Conservation (phyloP, 257 asterid species). For the Capsicum rhomboideum region DNA sequence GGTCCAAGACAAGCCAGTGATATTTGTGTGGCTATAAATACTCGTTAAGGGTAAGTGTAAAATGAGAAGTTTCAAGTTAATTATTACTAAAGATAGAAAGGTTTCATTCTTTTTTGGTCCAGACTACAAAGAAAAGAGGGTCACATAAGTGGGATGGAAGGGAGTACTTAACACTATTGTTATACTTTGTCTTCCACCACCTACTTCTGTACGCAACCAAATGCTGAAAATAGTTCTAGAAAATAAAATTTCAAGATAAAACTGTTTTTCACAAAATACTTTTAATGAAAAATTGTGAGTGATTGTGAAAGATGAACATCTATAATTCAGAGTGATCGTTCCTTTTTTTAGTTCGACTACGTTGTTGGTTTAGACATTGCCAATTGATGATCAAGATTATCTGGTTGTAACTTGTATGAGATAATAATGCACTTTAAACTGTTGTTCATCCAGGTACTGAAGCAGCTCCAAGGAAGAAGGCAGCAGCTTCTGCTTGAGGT, state of each 20-base stretch:
- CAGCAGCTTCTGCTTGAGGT: slow-evolving; percentile 42
- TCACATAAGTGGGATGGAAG: background rate
- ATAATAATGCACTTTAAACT: background rate
- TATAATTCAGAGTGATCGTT: background rate
- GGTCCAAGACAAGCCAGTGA: too few relatives aligned
- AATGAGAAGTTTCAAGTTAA: background rate
- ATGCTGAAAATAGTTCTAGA: background rate
- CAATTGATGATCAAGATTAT: background rate
- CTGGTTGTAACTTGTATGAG: background rate
- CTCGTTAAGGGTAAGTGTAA: too few relatives aligned
- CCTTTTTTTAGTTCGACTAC: background rate
- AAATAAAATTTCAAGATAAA: background rate
- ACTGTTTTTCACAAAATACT: background rate
- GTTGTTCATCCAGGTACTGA: slow-evolving; percentile 31
- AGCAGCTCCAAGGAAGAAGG: slow-evolving; percentile 83
- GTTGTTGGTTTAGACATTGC: background rate
- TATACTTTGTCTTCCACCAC: background rate
- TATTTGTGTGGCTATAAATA: too few relatives aligned
- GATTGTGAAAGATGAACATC: background rate
- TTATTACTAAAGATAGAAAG: background rate
- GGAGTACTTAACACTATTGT: background rate
- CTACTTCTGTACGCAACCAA: background rate
- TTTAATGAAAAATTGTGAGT: background rate
- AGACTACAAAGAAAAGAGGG: background rate
- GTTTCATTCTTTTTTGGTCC: background rate